phyloP scores from a whole-genome alignment of 225 moss, liverwort and hornwort genomes.

The Climacium dendroides region DNA sequence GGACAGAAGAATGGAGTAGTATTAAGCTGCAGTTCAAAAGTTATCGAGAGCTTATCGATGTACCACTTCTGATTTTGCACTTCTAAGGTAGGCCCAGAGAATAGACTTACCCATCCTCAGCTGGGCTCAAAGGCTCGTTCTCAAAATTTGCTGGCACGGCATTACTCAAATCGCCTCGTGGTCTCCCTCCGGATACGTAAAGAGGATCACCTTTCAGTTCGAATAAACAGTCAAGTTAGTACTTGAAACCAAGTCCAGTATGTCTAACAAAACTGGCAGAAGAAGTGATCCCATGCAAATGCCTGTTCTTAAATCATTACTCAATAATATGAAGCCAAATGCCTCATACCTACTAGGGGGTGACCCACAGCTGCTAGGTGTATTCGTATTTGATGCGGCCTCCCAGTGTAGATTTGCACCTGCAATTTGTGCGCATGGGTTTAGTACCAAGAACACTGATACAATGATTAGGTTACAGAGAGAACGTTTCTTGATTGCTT shows the following conservation, averaged over 20 bases:
- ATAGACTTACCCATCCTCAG: slow-evolving; percentile 62
- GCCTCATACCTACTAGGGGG: slow-evolving; percentile 55
- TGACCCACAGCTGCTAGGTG: slow-evolving; percentile 82
- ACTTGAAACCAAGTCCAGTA: background rate
- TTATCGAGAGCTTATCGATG: background rate
- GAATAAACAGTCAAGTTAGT: background rate
- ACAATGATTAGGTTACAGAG: background rate
- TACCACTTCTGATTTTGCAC: background rate
- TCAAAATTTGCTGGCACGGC: background rate
- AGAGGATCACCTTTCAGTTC: slow-evolving; percentile 54
- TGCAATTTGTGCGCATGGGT: background rate
- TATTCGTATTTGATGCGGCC: slow-evolving; percentile 95
- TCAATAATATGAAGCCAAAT: background rate
- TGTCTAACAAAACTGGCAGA: background rate
- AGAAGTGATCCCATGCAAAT: background rate
- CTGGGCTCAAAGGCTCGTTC: slow-evolving; percentile 13
- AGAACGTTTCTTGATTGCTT: background rate
- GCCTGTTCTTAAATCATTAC: background rate
- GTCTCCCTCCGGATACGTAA: slow-evolving; percentile 67
- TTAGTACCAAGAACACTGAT: background rate
- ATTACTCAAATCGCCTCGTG: slow-evolving; percentile 12
- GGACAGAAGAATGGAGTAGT: background rate
- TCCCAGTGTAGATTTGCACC: slow-evolving; percentile 82
- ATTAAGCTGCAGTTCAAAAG: background rate
- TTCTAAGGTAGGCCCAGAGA: background rate